Percentiles rank a stretch among this genome's conserved stretches.
phyloP scores from a whole-genome alignment of 1,284 basidiomycete genomes.

The Pseudomicrostroma phylloplanum region DNA sequence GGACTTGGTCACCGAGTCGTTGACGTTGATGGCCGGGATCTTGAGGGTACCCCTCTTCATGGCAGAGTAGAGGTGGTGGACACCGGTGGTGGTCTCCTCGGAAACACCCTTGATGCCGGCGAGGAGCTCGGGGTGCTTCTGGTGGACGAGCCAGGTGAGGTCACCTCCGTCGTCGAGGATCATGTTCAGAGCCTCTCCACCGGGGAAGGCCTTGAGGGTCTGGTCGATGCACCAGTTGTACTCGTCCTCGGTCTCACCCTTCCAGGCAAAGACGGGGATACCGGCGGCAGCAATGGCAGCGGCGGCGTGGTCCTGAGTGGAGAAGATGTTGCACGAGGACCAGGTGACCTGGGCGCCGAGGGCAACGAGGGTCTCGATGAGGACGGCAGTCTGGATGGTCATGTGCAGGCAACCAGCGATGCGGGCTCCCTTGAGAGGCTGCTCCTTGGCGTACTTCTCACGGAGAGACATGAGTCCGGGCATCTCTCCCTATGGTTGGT shows the following conservation, averaged over 20 bases:
- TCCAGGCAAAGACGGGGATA: conserved; percentile 98
- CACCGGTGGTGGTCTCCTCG: conserved; percentile 99
- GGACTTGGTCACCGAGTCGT: conserved; percentile 95
- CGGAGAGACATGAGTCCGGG: conserved; percentile 49
- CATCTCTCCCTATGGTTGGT: conserved; percentile 38
- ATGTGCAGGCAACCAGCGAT: conserved; percentile 71
- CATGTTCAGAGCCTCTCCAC: conserved; percentile 86
- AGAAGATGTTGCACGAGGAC: conserved; percentile 99
- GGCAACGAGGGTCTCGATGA: conserved; percentile 61
- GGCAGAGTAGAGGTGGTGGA: conserved; percentile 97
- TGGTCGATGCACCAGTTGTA: conserved; percentile 94
- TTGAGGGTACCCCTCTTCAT: conserved; percentile 93
- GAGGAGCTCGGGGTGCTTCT: conserved; percentile 59
- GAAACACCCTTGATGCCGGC: conserved; percentile 69
- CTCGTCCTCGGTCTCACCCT: conserved; percentile 99
- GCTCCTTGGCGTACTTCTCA: conserved; percentile 65
- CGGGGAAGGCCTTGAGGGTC: conserved; percentile 72
- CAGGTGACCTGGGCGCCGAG: conserved; percentile 97
- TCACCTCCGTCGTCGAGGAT: conserved; percentile 99
- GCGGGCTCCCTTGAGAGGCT: conserved; percentile 90
- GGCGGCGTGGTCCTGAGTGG: conserved; percentile 95
- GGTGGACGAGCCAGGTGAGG: conserved; percentile 87
- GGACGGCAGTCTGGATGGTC: conserved; percentile 71
- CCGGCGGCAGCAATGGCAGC: conserved; percentile 97
- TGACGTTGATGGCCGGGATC: conserved; percentile 96